Conservation (phyloP, 1,284 basidiomycete species). For the Apiotrichum gamsii region DNA sequence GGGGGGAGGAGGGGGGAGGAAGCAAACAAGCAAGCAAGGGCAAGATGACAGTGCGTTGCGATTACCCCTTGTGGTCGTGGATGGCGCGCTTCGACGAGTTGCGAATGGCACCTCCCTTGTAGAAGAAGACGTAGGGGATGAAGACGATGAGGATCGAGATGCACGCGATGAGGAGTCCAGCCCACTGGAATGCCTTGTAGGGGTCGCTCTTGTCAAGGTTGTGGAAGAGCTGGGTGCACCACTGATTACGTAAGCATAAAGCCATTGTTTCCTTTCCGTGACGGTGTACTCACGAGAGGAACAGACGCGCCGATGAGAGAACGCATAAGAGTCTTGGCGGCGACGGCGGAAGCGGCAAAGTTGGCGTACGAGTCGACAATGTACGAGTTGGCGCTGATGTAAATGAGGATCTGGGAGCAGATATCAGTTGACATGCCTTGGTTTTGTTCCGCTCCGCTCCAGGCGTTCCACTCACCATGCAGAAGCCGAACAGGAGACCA, state of each 20-base stretch:
- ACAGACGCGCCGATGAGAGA: slow-evolving; percentile 46
- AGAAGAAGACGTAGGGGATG: slow-evolving; percentile 41
- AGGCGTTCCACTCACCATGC: slow-evolving; percentile 24
- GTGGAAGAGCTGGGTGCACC: neutral
- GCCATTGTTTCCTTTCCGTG: too few relatives aligned
- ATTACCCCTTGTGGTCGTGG: too few relatives aligned
- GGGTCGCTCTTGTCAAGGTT: slow-evolving; percentile 13
- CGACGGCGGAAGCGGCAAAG: slow-evolving; percentile 45
- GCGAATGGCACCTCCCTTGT: slow-evolving; percentile 31
- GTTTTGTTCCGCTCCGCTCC: too few relatives aligned
- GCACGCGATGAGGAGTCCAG: slow-evolving; percentile 33
- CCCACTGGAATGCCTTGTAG: slow-evolving; percentile 34
- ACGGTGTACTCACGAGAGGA: slow-evolving; percentile 29
- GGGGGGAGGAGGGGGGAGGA: too few relatives aligned
- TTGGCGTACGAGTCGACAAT: slow-evolving; percentile 36
- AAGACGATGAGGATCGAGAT: slow-evolving; percentile 25
- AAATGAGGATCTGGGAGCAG: slow-evolving; percentile 26
- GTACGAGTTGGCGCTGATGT: slow-evolving; percentile 42
- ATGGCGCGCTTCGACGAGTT: slow-evolving; percentile 20
- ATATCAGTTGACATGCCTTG: too few relatives aligned
- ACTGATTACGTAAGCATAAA: too few relatives aligned
- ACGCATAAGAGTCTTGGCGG: slow-evolving; percentile 52
- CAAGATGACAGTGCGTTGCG: too few relatives aligned
- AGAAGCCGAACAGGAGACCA: slow-evolving; percentile 33
- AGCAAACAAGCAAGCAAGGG: too few relatives aligned